A percentile compares a stretch with the other conserved stretches of the same genome.
Evolutionary conservation across 257 asterid species (phyloP).

Genomic region (Przewalskia tangutica): DNA sequence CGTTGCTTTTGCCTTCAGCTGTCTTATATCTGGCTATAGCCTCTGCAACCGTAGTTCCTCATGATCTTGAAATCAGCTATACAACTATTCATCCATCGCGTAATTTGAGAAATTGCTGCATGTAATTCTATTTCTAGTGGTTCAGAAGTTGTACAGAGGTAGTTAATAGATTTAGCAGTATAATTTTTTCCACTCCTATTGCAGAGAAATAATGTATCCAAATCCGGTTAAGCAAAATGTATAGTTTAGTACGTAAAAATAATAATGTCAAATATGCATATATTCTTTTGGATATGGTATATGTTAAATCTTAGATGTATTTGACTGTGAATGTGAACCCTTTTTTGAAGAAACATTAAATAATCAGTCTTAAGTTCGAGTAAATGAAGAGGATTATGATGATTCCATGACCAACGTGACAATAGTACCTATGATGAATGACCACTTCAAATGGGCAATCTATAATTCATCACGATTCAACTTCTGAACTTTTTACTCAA

Average conservation of each 20-base stretch:
- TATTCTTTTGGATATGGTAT: not conserved
- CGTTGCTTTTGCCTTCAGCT: conserved; percentile 57
- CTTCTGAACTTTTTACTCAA: no score
- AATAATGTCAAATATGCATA: not conserved
- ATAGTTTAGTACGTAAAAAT: not conserved
- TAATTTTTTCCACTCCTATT: not conserved
- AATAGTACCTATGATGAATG: not conserved
- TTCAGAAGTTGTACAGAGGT: conserved; percentile 5
- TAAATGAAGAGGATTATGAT: no score
- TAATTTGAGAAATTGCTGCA: not conserved
- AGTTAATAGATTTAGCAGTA: not conserved
- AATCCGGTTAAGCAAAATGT: not conserved
- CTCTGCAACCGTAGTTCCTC: conserved; percentile 41
- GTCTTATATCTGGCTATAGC: conserved; percentile 63
- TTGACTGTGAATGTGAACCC: not conserved
- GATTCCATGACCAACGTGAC: no score
- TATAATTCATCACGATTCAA: no score
- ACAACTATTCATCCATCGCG: not conserved
- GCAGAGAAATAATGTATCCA: not conserved
- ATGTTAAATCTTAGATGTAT: not conserved
- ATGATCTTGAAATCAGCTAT: conserved; percentile 13
- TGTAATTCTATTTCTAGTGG: not conserved
- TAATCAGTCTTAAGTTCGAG: not conserved
- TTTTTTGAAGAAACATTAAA: not conserved
- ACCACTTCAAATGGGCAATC: not conserved